Conservation (phyloP, 2,329 filamentous ascomycete genomes). For the Aspergillus felis region DNA sequence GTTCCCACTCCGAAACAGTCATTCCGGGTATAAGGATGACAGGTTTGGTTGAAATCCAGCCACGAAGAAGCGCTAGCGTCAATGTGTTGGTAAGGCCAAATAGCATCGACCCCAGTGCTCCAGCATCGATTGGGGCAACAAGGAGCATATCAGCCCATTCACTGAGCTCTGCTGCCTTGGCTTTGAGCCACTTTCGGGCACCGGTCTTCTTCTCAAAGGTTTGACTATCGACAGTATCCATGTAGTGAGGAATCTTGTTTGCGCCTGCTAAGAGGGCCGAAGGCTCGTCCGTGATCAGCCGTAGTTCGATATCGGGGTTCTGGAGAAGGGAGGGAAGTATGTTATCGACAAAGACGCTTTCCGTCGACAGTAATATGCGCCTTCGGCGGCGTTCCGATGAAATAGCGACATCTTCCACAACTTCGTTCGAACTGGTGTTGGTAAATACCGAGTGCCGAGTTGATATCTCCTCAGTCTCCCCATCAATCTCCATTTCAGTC, state of each 20-base stretch:
- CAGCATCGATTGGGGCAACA: conserved; percentile 78
- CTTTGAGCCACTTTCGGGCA: conserved; percentile 38
- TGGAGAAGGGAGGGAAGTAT: conserved; percentile 36
- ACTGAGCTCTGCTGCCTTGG: conserved; percentile 59
- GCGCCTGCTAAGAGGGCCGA: conserved; percentile 34
- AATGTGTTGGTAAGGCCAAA: conserved; percentile 77
- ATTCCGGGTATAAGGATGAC: conserved; percentile 83
- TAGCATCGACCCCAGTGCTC: conserved; percentile 82
- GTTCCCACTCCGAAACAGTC: conserved; percentile 85
- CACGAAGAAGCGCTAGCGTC: conserved; percentile 73
- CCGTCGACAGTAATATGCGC: conserved; percentile 36
- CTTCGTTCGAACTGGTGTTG: not conserved
- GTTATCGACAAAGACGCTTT: conserved; percentile 37
- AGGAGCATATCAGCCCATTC: conserved; percentile 86
- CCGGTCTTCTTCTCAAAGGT: conserved; percentile 37
- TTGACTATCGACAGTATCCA: conserved; percentile 37
- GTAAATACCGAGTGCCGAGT: conserved; percentile 6
- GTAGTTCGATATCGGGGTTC: conserved; percentile 38
- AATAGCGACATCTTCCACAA: conserved; percentile 1
- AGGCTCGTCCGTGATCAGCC: conserved; percentile 40
- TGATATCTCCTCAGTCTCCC: conserved; percentile 14
- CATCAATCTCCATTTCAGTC: conserved; percentile 27
- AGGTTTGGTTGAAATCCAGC: conserved; percentile 83
- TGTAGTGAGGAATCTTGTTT: conserved; percentile 38
- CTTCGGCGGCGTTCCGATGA: conserved; percentile 16